Evolutionary conservation across 768 basidiomycete species (phyloP).

Genomic region (Clitopilus passeckerianus): DNA sequence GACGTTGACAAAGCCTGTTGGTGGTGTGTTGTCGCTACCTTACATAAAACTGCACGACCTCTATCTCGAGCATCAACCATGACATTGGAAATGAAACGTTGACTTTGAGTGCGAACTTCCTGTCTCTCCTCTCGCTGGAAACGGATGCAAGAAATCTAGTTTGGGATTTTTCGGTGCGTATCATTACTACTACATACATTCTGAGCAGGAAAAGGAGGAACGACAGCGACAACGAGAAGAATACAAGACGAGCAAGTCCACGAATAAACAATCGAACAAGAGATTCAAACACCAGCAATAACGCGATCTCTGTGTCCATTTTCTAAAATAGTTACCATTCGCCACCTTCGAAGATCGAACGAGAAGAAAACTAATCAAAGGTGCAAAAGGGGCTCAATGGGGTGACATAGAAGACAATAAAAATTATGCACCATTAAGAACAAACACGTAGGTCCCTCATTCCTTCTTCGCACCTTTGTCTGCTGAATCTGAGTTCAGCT

Average conservation of each 20-base stretch:
- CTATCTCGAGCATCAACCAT: background rate
- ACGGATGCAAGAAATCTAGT: background rate
- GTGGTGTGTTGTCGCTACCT: background rate
- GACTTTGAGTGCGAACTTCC: background rate
- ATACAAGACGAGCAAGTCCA: background rate
- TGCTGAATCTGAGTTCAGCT: background rate
- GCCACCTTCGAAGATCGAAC: background rate
- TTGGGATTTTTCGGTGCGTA: background rate
- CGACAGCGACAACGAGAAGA: background rate
- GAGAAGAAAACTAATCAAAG: background rate
- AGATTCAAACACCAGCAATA: background rate
- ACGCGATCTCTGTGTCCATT: background rate
- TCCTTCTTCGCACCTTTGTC: background rate
- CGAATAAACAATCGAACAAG: background rate
- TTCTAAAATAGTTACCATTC: background rate
- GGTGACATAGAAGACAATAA: background rate
- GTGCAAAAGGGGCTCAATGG: background rate
- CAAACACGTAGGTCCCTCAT: background rate
- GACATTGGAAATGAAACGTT: background rate
- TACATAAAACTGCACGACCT: background rate
- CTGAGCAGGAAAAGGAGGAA: constrained; percentile 4
- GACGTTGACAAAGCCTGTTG: background rate
- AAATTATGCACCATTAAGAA: background rate
- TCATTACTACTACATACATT: background rate
- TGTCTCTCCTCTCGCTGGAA: background rate